Base-by-base conservation (phyloP, 2,329 filamentous ascomycete species). In the Thielaviopsis ethacetica region DNA sequence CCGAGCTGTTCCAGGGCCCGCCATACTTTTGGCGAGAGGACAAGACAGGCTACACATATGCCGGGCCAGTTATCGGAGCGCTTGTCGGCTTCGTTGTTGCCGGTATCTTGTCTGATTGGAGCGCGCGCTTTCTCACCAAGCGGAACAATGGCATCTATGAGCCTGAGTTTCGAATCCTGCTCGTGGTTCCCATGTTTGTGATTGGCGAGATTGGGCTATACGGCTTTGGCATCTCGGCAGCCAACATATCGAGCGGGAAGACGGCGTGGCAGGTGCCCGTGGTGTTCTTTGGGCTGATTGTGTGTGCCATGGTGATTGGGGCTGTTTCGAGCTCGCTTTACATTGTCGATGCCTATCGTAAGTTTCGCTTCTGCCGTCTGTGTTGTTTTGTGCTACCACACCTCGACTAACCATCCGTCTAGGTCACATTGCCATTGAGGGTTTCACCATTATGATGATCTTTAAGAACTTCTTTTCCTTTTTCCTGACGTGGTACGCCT, bases 381-480 rank as follows among this genome's bases (percentile, higher is more conserved):
- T 2, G 1, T 53, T 41, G n/a, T 55, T 22, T 41, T 56, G 30
- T 38, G 13, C 21, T 41, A 51, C 44, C 24, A 49, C 38, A 27
- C 34, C 22, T 15, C 50, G 30, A 59, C 65, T 66, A 17, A 64
- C 61, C 34, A 9, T 49, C 0, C 10, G 5, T 10, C 41, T 57
- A 87, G 85, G 84, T 7, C 84, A 91, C 62, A 81, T 95, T 59
- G 82, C 88, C 0, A 81, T 95, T 54, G 91, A 96, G 71, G 87
- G 84, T 6, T 95, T 95, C 69, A 95, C 90, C 0, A 88, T 88
- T 71, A 80, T 93, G 68, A 79, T 95, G 63, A 84, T 95, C 58
- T 95, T 96, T 76, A 96, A 96, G 72, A 95, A 96, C 71, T 79
- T 96, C 62, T 95, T 96, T 73, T 87, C 84, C 63, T 96, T 94